Evolutionary conservation across 768 basidiomycete species (phyloP), one percentile per base, ranked within the genome.

Genomic region (Pisolithus tinctorius): DNA sequence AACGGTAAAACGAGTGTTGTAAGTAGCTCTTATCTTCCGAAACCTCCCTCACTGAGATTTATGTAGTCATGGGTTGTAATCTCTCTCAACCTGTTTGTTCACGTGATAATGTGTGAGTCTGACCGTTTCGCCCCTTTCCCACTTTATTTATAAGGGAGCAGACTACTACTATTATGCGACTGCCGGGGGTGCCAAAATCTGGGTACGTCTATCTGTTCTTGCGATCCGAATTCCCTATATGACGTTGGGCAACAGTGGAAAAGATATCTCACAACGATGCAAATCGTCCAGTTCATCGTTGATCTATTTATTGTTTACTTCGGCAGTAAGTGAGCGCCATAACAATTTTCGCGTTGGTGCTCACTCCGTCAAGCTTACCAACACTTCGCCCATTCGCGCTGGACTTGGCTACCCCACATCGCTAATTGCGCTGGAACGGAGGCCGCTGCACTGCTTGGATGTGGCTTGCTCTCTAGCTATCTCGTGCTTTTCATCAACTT

Each of bases 91-190:
- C 75, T 98, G 53, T 69, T 77, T 51, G 95, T 98, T 45, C 96
- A 99, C 71, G 94, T 98, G 66, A 71, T 96, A 62, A 99, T 99
- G 96, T 98, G 91, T 93, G 69, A 68, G 88, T 79, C 38, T 27
- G 27, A 10, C 17, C 41, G 30, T 9, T 43, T 26, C 51, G 25
- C 53, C 58, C 36, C 44, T 31, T 17, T 16, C 20, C 23, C 6
- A n/a, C 13, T 26, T 49, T 27, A 45, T 31, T 17, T 16, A 20
- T 23, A 17, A 6, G 45, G 51, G 6, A 17, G 6, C 62, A 94
- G 93, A 99, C 74, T 99, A 98, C 71, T 99, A 99, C 74, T 99
- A 99, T 74, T 98, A 88, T 71, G 93, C 93, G 25, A 97, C 96
- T 47, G 93, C 96, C 47, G 93, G 95, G 63, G 96, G 96, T 55